phyloP scores from a whole-genome alignment of 176 grass and related monocot genomes.

The Carex kokanica region DNA sequence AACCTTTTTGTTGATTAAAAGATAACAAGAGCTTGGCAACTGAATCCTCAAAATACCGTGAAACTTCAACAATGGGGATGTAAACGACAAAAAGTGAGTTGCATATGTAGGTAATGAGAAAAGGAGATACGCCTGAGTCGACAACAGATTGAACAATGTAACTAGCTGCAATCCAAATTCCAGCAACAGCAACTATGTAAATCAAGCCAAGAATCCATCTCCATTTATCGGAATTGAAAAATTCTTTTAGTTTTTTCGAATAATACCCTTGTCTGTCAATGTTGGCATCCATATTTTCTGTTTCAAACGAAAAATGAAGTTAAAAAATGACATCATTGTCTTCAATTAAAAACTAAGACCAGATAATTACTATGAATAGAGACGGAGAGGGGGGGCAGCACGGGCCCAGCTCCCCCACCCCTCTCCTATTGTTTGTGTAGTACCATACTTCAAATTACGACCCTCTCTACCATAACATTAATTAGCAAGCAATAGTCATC shows the following conservation, averaged over 20 bases:
- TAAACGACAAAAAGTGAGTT: constrained; percentile 91
- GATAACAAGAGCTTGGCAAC: constrained; percentile 40
- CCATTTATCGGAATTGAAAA: constrained; percentile 42
- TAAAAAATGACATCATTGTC: background rate
- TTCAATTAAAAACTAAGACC: background rate
- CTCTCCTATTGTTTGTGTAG: no score
- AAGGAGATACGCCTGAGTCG: constrained; percentile 85
- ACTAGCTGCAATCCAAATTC: constrained; percentile 94
- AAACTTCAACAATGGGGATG: constrained; percentile 77
- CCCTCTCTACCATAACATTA: no score
- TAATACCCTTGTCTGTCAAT: constrained; percentile 2
- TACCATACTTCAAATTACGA: no score
- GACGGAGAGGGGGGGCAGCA: no score
- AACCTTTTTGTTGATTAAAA: constrained; percentile 48
- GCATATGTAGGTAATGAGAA: constrained; percentile 94
- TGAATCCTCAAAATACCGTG: constrained; percentile 88
- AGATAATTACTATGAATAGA: background rate
- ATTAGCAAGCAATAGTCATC: no score
- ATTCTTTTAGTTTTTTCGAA: constrained; percentile 23
- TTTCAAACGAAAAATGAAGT: background rate
- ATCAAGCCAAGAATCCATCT: constrained; percentile 78
- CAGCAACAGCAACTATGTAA: constrained; percentile 79
- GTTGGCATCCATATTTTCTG: constrained; percentile 17
- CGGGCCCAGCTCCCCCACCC: no score
- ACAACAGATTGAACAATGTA: constrained; percentile 99